Conservation (phyloP, 1,139 yeast genomes). For the Cylindricascospora bacillispora region DNA sequence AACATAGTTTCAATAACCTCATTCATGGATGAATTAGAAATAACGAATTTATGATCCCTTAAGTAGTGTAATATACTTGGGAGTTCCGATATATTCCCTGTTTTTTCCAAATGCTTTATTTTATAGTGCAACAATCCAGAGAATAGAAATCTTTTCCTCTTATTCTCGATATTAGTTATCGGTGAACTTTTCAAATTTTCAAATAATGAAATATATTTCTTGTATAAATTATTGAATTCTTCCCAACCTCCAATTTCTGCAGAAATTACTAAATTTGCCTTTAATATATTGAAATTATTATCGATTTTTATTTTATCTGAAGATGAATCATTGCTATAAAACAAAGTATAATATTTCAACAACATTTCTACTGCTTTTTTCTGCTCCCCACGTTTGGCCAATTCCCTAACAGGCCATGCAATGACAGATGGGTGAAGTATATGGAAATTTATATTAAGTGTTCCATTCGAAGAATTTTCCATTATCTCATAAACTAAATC, state of each 20-base stretch:
- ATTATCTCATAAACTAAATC: conserved; percentile 22
- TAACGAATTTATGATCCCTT: conserved; percentile 25
- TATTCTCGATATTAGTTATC: conserved; percentile 17
- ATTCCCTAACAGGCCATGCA: conserved; percentile 25
- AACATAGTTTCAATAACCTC: conserved; percentile 27
- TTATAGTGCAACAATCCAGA: conserved; percentile 24
- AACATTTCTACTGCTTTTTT: conserved; percentile 24
- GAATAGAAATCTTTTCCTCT: conserved; percentile 13
- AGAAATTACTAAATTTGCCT: conserved; percentile 22
- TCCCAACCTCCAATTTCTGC: conserved; percentile 26
- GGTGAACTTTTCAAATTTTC: conserved; percentile 23
- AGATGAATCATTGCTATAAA: conserved; percentile 11
- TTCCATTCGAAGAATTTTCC: conserved; percentile 16
- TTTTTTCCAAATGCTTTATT: conserved; percentile 19
- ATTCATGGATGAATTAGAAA: conserved; percentile 31
- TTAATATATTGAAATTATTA: conserved; percentile 22
- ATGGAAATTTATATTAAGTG: conserved; percentile 12
- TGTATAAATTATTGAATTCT: conserved; percentile 22
- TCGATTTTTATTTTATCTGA: conserved; percentile 10
- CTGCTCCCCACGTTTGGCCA: conserved; percentile 23
- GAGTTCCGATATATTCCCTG: conserved; percentile 17
- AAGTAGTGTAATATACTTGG: conserved; percentile 23
- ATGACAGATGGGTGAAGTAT: conserved; percentile 25
- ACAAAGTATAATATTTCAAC: conserved; percentile 20
- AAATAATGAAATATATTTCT: conserved; percentile 20